These are phyloP conservation scores for Boletus sp. DNA, from an alignment of 768 basidiomycete genomes.

Conservation along the genomic window DNA sequence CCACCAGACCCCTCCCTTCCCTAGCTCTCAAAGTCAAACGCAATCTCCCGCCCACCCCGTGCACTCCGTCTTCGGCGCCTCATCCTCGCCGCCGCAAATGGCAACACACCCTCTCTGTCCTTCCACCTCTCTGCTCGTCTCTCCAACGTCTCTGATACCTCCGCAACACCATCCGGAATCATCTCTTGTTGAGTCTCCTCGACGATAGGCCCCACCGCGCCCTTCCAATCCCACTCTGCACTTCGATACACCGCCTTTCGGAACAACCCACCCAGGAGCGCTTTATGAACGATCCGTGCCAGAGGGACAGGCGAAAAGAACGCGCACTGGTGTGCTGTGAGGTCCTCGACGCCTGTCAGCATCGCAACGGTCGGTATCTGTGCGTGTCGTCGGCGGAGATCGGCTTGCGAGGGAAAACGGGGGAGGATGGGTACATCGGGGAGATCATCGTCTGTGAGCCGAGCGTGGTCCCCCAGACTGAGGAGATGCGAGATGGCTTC, in stretches of 20 bases:
- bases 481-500: slow-evolving; percentile 23
- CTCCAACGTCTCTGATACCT: neutral
- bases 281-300: slow-evolving; percentile 20
- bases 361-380: slow-evolving; percentile 14
- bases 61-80: slow-evolving; percentile 18
- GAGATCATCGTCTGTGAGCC: slow-evolving; percentile 3
- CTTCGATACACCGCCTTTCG: slow-evolving; percentile 17
- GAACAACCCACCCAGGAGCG: slow-evolving; percentile 19
- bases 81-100: slow-evolving; percentile 27
- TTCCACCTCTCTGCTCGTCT: neutral
- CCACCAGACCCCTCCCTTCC: neutral
- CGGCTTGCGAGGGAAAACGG: neutral
- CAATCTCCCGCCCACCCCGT: slow-evolving; percentile 18
- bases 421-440: neutral
- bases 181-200: slow-evolving; percentile 17
- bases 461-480: slow-evolving; percentile 8
- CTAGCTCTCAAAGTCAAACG: slow-evolving; percentile 9
- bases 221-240: slow-evolving; percentile 26
- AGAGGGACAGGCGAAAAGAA: slow-evolving; percentile 23
- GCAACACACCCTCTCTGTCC: slow-evolving; percentile 2
- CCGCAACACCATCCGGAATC: slow-evolving; percentile 8
- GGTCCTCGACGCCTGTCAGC: slow-evolving; percentile 12
- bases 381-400: neutral
- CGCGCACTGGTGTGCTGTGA: neutral
- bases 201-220: slow-evolving; percentile 12